Base-by-base conservation (phyloP, 371 early-diverging fungal species). In the Coemansia sp. region DNA sequence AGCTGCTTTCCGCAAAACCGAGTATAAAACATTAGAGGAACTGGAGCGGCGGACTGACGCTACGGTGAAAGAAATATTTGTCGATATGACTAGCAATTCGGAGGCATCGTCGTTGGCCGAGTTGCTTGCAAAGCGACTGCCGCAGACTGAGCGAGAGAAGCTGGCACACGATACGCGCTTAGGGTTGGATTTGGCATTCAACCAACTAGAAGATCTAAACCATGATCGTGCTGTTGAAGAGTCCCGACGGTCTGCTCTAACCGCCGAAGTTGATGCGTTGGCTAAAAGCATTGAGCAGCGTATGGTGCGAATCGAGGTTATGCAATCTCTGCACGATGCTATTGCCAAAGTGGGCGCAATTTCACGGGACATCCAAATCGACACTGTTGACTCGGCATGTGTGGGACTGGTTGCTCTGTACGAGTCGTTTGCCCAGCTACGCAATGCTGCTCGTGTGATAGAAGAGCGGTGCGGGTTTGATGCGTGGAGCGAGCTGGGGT, bases 21-120 rank as follows among this genome's bases (percentile, higher is more conserved):
- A 71, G 18, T 72, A 75, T 51, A 71, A 62, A 25, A 59, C 62
- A 1, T 7, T 75, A n/a, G 72, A 75, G n/a, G 68, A 75, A 56
- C 52, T 75, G 33, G 68, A 75, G 18, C 55, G 21, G 3, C 67
- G 64, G 12, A 72, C 77, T 20, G 72, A 67, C 16, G 48, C 68
- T 11, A 59, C 20, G 44, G n/a, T 68, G 25, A 64, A 50, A 40
- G 68, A 75, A 11, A 30, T 75, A 1, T 75, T 75, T 75, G 65
- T 75, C 1, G 77, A 75, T 21, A 75, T 75, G 77, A 64, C 72
- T 7, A 61, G 65, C 48, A 62, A 62, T 57, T 62, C 60, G 2
- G 59, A 67, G 16, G 72, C 60, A 5, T 62, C 54, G 1, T 72
- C 77, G 23, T 47, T 75, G 16, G 51, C 68, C 3, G 77, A 75